Conservation (phyloP, 768 basidiomycete genomes). For the Tubosaeta sp. region DNA sequence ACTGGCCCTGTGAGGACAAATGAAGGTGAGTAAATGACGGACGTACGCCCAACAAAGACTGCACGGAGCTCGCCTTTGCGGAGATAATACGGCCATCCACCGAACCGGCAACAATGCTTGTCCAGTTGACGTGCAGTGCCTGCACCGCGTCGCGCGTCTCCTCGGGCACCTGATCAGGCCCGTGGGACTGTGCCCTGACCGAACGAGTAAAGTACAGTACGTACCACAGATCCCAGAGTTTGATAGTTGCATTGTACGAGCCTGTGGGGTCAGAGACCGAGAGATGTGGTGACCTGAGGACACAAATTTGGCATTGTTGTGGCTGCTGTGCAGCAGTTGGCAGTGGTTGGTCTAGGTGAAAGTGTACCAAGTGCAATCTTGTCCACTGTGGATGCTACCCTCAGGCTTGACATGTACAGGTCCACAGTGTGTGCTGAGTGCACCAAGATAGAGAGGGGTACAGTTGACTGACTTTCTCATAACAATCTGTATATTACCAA, state of each 20-base stretch:
- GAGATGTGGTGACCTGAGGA: too few species aligned
- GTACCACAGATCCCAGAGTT: constrained; percentile 89
- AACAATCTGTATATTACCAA: too few species aligned
- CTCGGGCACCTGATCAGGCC: constrained; percentile 85
- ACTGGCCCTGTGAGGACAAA: constrained; percentile 62
- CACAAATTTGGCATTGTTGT: too few species aligned
- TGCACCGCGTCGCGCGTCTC: constrained; percentile 89
- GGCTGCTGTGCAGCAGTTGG: too few species aligned
- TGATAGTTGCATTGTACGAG: constrained; percentile 87
- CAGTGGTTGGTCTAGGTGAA: too few species aligned
- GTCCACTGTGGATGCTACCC: too few species aligned
- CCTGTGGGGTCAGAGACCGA: constrained; percentile 40
- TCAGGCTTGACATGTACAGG: too few species aligned
- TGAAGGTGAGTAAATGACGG: too few species aligned
- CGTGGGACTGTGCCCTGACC: constrained; percentile 67
- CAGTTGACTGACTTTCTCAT: too few species aligned
- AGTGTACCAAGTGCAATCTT: too few species aligned
- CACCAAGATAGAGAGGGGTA: too few species aligned
- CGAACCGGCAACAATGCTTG: constrained; percentile 73
- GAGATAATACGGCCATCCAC: constrained; percentile 95
- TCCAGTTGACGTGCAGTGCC: constrained; percentile 61
- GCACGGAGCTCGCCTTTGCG: constrained; percentile 86
- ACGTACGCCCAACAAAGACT: constrained; percentile 88
- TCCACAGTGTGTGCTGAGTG: too few species aligned
- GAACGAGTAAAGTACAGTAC: constrained; percentile 16